Evolutionary conservation across 2,329 filamentous ascomycete genomes (phyloP), one percentile per base, ranked within the genome.

Genomic region (Penicillium sp.): DNA sequence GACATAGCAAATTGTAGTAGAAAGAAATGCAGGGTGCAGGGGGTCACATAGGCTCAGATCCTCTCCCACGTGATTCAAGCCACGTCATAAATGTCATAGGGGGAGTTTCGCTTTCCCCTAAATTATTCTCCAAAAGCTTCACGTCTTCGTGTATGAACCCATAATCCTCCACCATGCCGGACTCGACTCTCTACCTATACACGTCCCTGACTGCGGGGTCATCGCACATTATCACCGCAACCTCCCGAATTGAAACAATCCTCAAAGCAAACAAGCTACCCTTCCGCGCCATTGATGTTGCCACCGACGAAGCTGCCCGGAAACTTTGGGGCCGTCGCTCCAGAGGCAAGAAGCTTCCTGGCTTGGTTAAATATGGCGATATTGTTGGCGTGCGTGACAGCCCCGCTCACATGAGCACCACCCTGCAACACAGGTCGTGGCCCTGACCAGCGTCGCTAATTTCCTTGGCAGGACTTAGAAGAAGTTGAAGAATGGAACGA

Each of bases 401-500:
- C 9, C 38, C 27, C 48, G 48, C 11, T 36, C 48, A 38, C 27
- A 29, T 45, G 18, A 13, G 24, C 8, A 0, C 11, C 5, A 18
- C 21, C 14, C 27, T 9, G 6, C 24, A 43, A 31, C 14, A 1
- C 24, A 14, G 22, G n/a, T 31, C 10, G 24, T 11, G 34, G 1
- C 5, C 21, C 4, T 5, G 11, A 24, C 10, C 40, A 18, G 11
- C n/a, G 29, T 14, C 16, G 39, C 53, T 43, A 58, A 54, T 27
- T 44, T 8, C 24, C 8, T 9, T 7, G 59, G 39, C 61, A 97
- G 92, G 94, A 97, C 72, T 82, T 97, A 46, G 88, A 93, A 60
- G 88, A 97, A 74, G 86, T 97, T 59, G 94, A 99, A 76, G 94
- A 99, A 72, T 97, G 93, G 94, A 99, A 99, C 78, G 94, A 99